These are phyloP conservation scores for Oldenlandia corymbosa DNA, from an alignment of 257 asterid genomes.

Conservation along the genomic window DNA sequence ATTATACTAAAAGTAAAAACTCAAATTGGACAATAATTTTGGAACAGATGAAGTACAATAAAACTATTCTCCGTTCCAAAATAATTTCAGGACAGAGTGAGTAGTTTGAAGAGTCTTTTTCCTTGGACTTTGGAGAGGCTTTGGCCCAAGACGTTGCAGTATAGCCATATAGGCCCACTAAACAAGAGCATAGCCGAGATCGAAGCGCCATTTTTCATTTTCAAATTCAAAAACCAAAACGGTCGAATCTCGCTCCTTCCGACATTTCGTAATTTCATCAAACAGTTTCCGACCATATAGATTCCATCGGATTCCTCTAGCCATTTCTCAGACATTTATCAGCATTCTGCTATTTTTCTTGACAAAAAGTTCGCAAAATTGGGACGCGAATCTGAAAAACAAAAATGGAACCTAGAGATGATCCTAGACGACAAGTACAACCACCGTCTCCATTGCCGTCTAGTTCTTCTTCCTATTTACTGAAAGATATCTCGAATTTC, in stretches of 20 bases:
- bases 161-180: not conserved
- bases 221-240: slow-evolving; percentile 43
- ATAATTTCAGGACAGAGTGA: no score
- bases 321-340: not conserved
- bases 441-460: slow-evolving; percentile 44
- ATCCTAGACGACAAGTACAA: not conserved
- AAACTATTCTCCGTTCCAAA: no score
- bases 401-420: slow-evolving; percentile 14
- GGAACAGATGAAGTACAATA: no score
- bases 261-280: not conserved
- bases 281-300: not conserved
- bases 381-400: not conserved
- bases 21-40: no score
- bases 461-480: slow-evolving; percentile 33
- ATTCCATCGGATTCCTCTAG: not conserved
- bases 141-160: not conserved
- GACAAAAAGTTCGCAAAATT: not conserved
- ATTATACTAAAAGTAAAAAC: no score
- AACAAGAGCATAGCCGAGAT: no score
- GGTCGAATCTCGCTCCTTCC: not conserved
- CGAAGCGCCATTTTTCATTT: slow-evolving; percentile 38
- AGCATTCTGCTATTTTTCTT: no score
- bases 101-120: no score
- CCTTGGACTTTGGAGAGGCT: no score
- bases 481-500: slow-evolving; percentile 62